Conservation (phyloP, 345 rosid genomes). For the Salix udensis region DNA sequence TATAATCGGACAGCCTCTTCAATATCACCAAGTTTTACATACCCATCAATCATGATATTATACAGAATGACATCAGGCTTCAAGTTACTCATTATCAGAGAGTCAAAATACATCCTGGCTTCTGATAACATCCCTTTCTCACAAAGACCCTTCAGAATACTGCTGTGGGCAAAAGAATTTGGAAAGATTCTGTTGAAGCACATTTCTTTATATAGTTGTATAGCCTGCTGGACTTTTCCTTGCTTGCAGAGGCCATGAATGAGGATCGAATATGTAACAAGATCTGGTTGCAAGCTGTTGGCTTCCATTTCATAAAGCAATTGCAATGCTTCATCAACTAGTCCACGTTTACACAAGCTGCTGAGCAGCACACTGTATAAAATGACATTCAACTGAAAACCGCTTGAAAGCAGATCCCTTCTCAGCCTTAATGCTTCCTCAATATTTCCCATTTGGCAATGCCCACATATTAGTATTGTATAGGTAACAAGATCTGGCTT, state of each 20-base stretch:
- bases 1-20: conserved; percentile 50
- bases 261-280: conserved; percentile 61
- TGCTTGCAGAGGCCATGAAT: conserved; percentile 69
- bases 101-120: conserved; percentile 55
- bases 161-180: conserved; percentile 40
- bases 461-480: conserved; percentile 51
- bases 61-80: conserved; percentile 44
- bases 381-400: conserved; percentile 42
- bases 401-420: conserved; percentile 53
- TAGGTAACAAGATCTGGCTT: conserved; percentile 55
- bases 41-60: conserved; percentile 67
- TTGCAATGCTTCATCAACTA: conserved; percentile 44
- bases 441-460: conserved; percentile 54
- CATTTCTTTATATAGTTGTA: conserved; percentile 51
- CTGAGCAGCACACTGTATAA: conserved; percentile 52
- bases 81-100: conserved; percentile 36
- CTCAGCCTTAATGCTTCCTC: conserved; percentile 51
- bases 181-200: conserved; percentile 40
- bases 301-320: conserved; percentile 51
- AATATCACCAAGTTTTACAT: conserved; percentile 50
- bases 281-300: conserved; percentile 46
- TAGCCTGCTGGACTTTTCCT: conserved; percentile 56
- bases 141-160: conserved; percentile 56
- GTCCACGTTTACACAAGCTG: conserved; percentile 62
- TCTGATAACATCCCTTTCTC: conserved; percentile 45